phyloP scores from a whole-genome alignment of 2,329 filamentous ascomycete genomes.

The Aspergillus sojae region DNA sequence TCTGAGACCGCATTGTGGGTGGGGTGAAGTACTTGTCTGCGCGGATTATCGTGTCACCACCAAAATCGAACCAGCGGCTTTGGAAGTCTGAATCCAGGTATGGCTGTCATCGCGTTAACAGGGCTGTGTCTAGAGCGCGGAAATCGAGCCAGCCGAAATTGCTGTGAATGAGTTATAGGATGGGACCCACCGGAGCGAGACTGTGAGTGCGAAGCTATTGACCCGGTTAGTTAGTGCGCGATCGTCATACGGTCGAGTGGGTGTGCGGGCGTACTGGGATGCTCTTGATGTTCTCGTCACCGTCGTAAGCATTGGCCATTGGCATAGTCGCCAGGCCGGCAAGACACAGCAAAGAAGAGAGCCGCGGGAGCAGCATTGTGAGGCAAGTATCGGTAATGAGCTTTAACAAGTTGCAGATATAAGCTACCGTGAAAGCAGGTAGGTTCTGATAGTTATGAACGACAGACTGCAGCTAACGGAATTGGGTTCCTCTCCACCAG shows the following conservation, averaged over 20 bases:
- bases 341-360: conserved; percentile 39
- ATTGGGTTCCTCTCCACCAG: conserved; percentile 8
- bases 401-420: conserved; percentile 1
- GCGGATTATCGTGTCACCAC: conserved; percentile 85
- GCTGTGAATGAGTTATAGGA: conserved; percentile 6
- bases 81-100: conserved; percentile 98
- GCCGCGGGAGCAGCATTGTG: conserved; percentile 37
- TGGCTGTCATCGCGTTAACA: conserved; percentile 59
- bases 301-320: conserved; percentile 47
- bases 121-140: conserved; percentile 19
- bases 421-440: conserved; percentile 9
- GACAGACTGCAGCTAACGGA: conserved; percentile 24
- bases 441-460: conserved; percentile 14
- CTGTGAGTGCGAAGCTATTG: conserved; percentile 82
- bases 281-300: conserved; percentile 59
- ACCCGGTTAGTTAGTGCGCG: conserved; percentile 16
- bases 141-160: conserved; percentile 5
- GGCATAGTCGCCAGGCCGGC: conserved; percentile 36
- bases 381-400: background rate
- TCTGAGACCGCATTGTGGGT: background rate
- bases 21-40: conserved; percentile 57
- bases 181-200: conserved; percentile 68
- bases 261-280: conserved; percentile 60
- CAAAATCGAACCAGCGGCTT: conserved; percentile 98
- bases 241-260: background rate